These are phyloP conservation scores for Syncephalastrum sp. DNA, from an alignment of 371 early-diverging fungal species.

Conservation along the genomic window DNA sequence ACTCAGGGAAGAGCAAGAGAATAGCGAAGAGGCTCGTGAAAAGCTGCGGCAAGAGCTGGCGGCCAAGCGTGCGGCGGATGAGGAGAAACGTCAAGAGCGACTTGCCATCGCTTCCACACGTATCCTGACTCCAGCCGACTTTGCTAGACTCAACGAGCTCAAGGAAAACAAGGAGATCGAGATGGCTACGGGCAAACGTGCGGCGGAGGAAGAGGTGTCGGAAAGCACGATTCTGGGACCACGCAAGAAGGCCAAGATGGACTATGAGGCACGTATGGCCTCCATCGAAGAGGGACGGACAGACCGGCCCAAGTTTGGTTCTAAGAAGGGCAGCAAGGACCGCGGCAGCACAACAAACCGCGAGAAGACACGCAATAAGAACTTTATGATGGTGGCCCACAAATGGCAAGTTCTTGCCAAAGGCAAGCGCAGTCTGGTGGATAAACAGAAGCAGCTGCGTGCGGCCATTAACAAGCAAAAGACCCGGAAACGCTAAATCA, in stretches of 20 bases:
- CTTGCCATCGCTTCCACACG: constrained; percentile 51
- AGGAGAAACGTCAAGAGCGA: constrained; percentile 36
- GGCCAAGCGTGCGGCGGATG: constrained; percentile 38
- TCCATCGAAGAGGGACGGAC: constrained; percentile 85
- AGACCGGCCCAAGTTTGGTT: constrained; percentile 89
- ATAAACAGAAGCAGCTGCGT: constrained; percentile 77
- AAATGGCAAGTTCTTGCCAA: constrained; percentile 83
- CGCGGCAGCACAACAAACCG: constrained; percentile 82
- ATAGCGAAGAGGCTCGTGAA: constrained; percentile 51
- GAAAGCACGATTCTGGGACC: constrained; percentile 75
- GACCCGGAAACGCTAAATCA: constrained; percentile 15
- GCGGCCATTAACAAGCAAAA: constrained; percentile 66
- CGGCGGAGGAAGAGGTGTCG: constrained; percentile 54
- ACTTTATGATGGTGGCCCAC: constrained; percentile 93
- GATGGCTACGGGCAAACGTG: constrained; percentile 39
- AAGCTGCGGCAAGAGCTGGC: constrained; percentile 36
- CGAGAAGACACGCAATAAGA: constrained; percentile 93
- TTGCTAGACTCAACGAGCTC: constrained; percentile 77
- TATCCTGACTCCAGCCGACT: constrained; percentile 93
- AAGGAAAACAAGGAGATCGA: constrained; percentile 60
- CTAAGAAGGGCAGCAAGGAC: constrained; percentile 81
- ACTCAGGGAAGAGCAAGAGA: constrained; percentile 40
- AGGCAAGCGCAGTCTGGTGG: constrained; percentile 77
- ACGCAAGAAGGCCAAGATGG: constrained; percentile 87
- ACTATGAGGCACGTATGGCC: constrained; percentile 89